phyloP scores from a whole-genome alignment of 164 flowering plant species.

The Magnolia changhungtana region DNA sequence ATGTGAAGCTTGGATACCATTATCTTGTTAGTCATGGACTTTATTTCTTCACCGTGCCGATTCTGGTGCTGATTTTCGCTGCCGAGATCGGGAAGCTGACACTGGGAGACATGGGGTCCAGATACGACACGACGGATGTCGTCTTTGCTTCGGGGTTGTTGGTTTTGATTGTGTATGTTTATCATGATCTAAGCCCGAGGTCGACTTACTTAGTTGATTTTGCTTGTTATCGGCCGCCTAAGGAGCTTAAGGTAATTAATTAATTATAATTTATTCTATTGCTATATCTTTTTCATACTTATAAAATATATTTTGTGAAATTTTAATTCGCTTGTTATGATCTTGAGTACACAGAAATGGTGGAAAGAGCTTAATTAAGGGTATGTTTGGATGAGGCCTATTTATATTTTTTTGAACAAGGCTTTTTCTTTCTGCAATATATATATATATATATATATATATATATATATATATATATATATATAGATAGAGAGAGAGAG shows the following conservation, averaged over 20 bases:
- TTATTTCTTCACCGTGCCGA: conserved; percentile 26
- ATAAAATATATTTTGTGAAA: not conserved
- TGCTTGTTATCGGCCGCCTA: conserved; percentile 58
- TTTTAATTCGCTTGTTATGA: too few species aligned
- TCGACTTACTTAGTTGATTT: conserved; percentile 58
- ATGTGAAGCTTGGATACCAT: conserved; percentile 58
- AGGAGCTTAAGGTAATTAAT: conserved; percentile 52
- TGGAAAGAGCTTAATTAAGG: too few species aligned
- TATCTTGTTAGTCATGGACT: conserved; percentile 41
- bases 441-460: too few species aligned
- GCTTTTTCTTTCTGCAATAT: too few species aligned
- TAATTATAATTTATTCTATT: not conserved
- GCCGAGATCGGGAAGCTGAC: conserved; percentile 31
- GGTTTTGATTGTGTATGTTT: conserved; percentile 20
- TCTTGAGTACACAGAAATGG: too few species aligned
- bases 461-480: too few species aligned
- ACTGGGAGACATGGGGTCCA: conserved; percentile 18
- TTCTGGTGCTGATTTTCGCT: conserved; percentile 24
- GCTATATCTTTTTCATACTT: not conserved
- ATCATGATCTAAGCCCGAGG: conserved; percentile 33
- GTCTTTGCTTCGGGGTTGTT: conserved; percentile 23
- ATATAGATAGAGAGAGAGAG: too few species aligned
- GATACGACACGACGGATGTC: conserved; percentile 11
- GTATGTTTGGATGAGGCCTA: too few species aligned
- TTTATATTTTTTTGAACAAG: too few species aligned